Conservation (phyloP, 495 filamentous ascomycete genomes). For the Pyronema omphalodes region DNA sequence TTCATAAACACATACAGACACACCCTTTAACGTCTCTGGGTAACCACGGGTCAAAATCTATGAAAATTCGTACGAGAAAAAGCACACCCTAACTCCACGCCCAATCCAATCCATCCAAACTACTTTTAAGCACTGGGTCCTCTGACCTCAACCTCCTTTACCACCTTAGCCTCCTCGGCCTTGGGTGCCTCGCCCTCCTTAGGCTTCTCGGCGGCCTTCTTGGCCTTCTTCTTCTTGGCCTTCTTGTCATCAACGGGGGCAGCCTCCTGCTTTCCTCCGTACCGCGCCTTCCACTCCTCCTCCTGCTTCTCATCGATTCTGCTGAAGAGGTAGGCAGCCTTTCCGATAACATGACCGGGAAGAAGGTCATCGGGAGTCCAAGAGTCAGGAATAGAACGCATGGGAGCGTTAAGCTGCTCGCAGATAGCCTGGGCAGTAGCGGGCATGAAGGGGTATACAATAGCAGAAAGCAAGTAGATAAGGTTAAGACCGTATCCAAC, state of each 20-base stretch:
- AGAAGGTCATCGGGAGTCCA: slow-evolving; percentile 46
- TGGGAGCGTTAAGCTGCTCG: slow-evolving; percentile 47
- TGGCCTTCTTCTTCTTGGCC: slow-evolving; percentile 33
- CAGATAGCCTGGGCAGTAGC: slow-evolving; percentile 57
- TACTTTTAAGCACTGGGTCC: no score
- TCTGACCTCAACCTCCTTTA: slow-evolving; percentile 5
- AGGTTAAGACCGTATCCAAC: slow-evolving; percentile 68
- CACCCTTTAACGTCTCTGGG: no score
- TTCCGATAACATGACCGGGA: slow-evolving; percentile 63
- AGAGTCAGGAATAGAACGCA: slow-evolving; percentile 49
- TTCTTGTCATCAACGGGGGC: slow-evolving; percentile 41
- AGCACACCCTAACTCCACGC: no score
- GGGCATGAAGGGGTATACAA: slow-evolving; percentile 73
- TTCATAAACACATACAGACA: no score
- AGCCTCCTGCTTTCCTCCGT: slow-evolving; percentile 47
- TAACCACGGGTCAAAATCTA: no score
- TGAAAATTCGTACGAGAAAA: no score
- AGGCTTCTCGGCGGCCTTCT: slow-evolving; percentile 28
- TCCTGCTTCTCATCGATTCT: slow-evolving; percentile 66
- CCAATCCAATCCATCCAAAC: no score
- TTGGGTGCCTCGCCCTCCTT: slow-evolving; percentile 5
- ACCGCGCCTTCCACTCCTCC: slow-evolving; percentile 61
- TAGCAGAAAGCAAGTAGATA: slow-evolving; percentile 55
- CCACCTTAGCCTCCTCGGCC: not conserved
- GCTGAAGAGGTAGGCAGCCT: slow-evolving; percentile 67